Evolutionary conservation across 2,329 filamentous ascomycete genomes (phyloP).

Genomic region (Triangularia setosa): DNA sequence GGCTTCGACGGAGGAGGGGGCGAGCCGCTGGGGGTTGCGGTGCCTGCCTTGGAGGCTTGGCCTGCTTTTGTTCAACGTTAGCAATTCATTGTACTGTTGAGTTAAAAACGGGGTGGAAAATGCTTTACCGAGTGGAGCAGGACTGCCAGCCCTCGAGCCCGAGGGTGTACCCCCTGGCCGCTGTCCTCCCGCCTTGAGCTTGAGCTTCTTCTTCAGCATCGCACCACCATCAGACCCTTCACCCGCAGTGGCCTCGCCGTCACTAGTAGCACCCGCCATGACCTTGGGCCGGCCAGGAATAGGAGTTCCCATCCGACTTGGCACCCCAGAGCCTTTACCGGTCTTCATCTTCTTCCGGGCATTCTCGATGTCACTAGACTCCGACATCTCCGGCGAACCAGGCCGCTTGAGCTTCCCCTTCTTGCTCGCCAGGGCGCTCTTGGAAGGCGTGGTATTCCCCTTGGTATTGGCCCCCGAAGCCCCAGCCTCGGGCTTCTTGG

Average conservation of each 20-base stretch:
- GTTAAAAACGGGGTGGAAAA: background rate
- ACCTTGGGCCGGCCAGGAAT: conserved; percentile 43
- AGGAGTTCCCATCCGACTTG: conserved; percentile 55
- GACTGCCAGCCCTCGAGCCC: conserved; percentile 61
- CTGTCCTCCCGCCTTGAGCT: conserved; percentile 42
- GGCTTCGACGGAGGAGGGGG: conserved; percentile 32
- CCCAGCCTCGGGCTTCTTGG: conserved; percentile 50
- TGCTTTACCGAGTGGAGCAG: conserved; percentile 43
- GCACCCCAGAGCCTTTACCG: conserved; percentile 45
- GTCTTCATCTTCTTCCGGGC: conserved; percentile 74
- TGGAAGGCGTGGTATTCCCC: conserved; percentile 57
- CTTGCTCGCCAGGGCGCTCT: conserved; percentile 44
- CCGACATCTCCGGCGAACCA: conserved; percentile 81
- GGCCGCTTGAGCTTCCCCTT: conserved; percentile 72
- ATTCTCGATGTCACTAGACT: conserved; percentile 89
- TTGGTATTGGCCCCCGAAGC: conserved; percentile 60
- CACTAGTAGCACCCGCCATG: conserved; percentile 59
- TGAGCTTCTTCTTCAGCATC: conserved; percentile 52
- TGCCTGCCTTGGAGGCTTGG: conserved; percentile 16
- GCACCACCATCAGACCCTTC: conserved; percentile 59
- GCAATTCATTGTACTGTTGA: no score
- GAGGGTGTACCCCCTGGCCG: conserved; percentile 49
- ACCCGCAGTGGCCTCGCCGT: conserved; percentile 67
- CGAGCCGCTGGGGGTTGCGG: conserved; percentile 18
- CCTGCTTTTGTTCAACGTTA: background rate